Evolutionary conservation across 371 early-diverging fungal genomes (phyloP).

Genomic region (Circinella umbellata): DNA sequence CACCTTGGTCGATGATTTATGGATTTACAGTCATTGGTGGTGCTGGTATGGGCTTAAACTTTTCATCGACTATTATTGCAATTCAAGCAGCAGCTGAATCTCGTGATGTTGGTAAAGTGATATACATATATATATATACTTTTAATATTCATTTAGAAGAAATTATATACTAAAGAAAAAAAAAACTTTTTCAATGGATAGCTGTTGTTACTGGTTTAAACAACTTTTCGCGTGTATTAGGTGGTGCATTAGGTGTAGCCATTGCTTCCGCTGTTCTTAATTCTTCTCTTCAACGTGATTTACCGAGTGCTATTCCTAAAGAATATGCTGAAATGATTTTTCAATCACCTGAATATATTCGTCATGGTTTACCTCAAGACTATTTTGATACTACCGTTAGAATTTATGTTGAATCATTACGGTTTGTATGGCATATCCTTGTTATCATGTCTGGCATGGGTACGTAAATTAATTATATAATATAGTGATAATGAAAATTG

Average conservation of each 20-base stretch:
- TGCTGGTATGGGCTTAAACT: conserved; percentile 36
- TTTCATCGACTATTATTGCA: conserved; percentile 49
- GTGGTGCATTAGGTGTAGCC: conserved; percentile 56
- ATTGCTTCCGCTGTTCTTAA: conserved; percentile 47
- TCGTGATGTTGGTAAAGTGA: conserved; percentile 37
- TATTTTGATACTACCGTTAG: conserved; percentile 27
- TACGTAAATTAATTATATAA: no score
- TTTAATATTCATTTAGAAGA: not conserved
- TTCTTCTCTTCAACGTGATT: conserved; percentile 29
- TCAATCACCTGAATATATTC: conserved; percentile 39
- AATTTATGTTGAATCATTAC: conserved; percentile 35
- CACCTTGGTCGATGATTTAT: conserved; percentile 35
- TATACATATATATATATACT: no score
- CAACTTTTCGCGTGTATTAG: conserved; percentile 50
- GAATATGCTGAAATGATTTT: conserved; percentile 30
- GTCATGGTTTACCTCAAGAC: conserved; percentile 39
- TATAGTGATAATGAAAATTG: no score
- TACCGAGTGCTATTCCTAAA: conserved; percentile 32
- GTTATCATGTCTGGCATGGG: conserved; percentile 41
- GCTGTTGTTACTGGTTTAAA: conserved; percentile 53
- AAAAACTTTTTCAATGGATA: conserved; percentile 8
- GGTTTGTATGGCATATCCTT: conserved; percentile 45
- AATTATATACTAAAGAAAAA: no score
- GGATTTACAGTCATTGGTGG: conserved; percentile 47
- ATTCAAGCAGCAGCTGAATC: conserved; percentile 49